phyloP scores from a whole-genome alignment of 805 yeast species.

The Ogataea paradorogensis region DNA sequence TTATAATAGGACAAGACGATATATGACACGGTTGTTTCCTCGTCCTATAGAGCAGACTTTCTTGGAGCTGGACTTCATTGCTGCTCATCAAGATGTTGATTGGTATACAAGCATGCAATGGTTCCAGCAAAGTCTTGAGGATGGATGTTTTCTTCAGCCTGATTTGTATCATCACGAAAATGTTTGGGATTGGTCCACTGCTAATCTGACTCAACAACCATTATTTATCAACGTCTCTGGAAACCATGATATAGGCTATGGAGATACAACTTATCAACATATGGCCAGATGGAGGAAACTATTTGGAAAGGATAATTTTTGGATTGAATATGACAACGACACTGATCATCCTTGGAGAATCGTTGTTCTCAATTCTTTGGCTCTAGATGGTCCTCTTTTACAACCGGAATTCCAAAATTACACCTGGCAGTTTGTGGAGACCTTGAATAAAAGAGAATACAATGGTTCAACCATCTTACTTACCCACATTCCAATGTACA shows the following conservation, averaged over 20 bases:
- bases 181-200: conserved; percentile 62
- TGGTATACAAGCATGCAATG: conserved; percentile 47
- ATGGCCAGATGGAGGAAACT: conserved; percentile 69
- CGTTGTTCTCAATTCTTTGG: conserved; percentile 80
- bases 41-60: conserved; percentile 50
- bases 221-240: conserved; percentile 84
- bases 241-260: conserved; percentile 96
- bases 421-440: conserved; percentile 72
- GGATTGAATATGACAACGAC: conserved; percentile 63
- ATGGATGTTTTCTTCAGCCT: conserved; percentile 30
- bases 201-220: conserved; percentile 47
- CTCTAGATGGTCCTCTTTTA: conserved; percentile 86
- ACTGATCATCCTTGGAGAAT: conserved; percentile 77
- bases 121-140: conserved; percentile 28
- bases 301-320: conserved; percentile 85
- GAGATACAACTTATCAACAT: conserved; percentile 92
- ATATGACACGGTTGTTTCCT: conserved; percentile 64
- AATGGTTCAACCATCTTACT: conserved; percentile 77
- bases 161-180: conserved; percentile 50
- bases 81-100: conserved; percentile 51
- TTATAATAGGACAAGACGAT: conserved; percentile 72
- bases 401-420: conserved; percentile 65
- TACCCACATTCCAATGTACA: conserved; percentile 88
- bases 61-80: conserved; percentile 46
- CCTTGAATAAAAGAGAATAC: conserved; percentile 53